A percentile compares a stretch with the other conserved stretches of the same genome.
Evolutionary conservation across 352 stramenopile species (phyloP).

Genomic region (Saprolegnia parasitica): DNA sequence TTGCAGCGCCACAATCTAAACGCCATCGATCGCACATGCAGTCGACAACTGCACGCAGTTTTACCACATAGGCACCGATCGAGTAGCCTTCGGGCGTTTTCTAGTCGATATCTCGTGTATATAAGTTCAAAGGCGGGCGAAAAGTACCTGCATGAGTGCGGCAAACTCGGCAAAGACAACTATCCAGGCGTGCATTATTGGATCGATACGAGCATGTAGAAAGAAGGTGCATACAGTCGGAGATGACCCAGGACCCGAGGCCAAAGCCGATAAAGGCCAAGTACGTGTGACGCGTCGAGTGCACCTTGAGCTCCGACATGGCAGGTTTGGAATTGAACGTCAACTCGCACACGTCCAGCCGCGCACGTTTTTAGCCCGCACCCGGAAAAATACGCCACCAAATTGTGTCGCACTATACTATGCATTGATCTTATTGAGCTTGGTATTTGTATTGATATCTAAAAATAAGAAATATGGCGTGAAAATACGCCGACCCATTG

Average conservation of each 20-base stretch:
- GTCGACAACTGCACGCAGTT: neutral
- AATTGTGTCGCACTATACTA: neutral
- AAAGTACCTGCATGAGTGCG: slow-evolving; percentile 16
- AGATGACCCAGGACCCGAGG: slow-evolving; percentile 60
- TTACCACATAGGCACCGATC: slow-evolving; percentile 14
- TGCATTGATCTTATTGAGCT: neutral
- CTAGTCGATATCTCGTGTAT: neutral
- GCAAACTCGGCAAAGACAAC: slow-evolving; percentile 25
- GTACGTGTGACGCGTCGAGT: slow-evolving; percentile 13
- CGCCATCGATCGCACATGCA: neutral
- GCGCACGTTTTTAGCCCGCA: neutral
- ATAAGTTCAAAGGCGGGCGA: neutral
- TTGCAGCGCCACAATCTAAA: slow-evolving; percentile 58
- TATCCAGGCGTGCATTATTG: neutral
- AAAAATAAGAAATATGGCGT: neutral
- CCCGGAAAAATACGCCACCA: neutral
- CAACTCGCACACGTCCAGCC: neutral
- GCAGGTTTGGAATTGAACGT: neutral
- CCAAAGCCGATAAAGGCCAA: slow-evolving; percentile 53
- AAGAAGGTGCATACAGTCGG: slow-evolving; percentile 37
- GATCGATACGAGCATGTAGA: neutral
- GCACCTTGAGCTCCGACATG: slow-evolving; percentile 15
- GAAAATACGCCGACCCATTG: neutral
- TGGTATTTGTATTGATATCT: neutral
- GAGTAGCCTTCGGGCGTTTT: slow-evolving; percentile 17